Conservation (phyloP, 371 early-diverging fungal genomes). For the Parasitella parasitica region DNA sequence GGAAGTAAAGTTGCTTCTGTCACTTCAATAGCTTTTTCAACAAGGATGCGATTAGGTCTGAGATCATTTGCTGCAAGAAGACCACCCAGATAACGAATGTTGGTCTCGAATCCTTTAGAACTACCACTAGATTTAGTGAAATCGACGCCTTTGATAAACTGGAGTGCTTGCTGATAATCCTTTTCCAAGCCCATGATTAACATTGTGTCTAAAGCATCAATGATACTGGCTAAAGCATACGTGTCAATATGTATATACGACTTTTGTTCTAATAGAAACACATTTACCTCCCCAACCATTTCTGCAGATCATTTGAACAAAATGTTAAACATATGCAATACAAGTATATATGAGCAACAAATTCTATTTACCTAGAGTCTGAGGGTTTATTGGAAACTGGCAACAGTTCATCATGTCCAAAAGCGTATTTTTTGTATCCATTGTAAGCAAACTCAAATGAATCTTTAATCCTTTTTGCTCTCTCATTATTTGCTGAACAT, state of each 20-base stretch:
- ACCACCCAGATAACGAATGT: constrained; percentile 78
- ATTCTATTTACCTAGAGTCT: constrained; percentile 15
- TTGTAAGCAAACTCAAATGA: constrained; percentile 65
- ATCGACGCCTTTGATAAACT: constrained; percentile 55
- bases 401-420: constrained; percentile 50
- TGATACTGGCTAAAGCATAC: constrained; percentile 57
- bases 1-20: constrained; percentile 58
- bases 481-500: background rate
- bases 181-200: constrained; percentile 76
- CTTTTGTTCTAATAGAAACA: too few relatives aligned
- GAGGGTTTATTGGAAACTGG: constrained; percentile 44
- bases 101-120: constrained; percentile 71
- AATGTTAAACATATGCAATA: too few relatives aligned
- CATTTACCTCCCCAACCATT: constrained; percentile 64
- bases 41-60: constrained; percentile 54
- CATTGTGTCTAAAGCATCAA: constrained; percentile 87
- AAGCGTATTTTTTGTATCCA: constrained; percentile 60
- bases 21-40: constrained; percentile 40
- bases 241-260: background rate
- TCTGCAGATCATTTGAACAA: too few relatives aligned
- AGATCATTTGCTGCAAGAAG: constrained; percentile 64
- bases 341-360: constrained; percentile 7
- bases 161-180: constrained; percentile 68
- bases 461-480: constrained; percentile 32
- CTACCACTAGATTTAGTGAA: constrained; percentile 18